Evolutionary conservation across 306 rosid species (phyloP).

Genomic region (Oxytropis ochrocephala): DNA sequence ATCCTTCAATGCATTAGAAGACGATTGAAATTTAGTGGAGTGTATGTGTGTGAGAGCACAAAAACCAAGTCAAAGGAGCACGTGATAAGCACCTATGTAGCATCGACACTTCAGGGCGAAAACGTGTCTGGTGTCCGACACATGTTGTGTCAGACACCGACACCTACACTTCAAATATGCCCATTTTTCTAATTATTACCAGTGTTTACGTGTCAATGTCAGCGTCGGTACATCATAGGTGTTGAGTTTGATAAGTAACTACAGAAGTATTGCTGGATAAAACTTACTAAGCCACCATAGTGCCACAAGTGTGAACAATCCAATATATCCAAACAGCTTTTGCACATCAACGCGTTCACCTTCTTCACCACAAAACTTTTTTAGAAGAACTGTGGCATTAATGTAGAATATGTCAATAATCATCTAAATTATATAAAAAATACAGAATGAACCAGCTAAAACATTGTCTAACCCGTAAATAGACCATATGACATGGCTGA

Average conservation of each 20-base stretch:
- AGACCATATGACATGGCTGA: constrained; percentile 90
- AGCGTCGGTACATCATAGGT: no score
- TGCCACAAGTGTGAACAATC: constrained; percentile 74
- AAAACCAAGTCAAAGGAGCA: neutral
- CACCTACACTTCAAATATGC: no score
- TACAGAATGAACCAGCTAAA: neutral
- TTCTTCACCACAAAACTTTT: constrained; percentile 82
- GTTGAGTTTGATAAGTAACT: neutral
- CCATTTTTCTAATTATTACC: no score
- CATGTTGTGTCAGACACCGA: no score
- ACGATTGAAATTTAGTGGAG: neutral
- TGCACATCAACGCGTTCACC: constrained; percentile 88
- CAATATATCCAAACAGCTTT: constrained; percentile 96
- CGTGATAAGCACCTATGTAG: neutral
- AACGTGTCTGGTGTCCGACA: no score
- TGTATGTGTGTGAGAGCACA: neutral
- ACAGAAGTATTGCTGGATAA: neutral
- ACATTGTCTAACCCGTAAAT: constrained; percentile 61
- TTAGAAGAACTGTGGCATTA: constrained; percentile 66
- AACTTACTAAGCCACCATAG: constrained; percentile 96
- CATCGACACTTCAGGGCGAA: no score
- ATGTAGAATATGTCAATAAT: neutral
- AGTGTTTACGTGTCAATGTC: no score
- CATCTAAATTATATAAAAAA: constrained; percentile 1
- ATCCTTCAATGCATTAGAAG: neutral